Evolutionary conservation across 1,139 yeast genomes (phyloP), one percentile per base, ranked within the genome.

Genomic region (Candida tunisiensis): DNA sequence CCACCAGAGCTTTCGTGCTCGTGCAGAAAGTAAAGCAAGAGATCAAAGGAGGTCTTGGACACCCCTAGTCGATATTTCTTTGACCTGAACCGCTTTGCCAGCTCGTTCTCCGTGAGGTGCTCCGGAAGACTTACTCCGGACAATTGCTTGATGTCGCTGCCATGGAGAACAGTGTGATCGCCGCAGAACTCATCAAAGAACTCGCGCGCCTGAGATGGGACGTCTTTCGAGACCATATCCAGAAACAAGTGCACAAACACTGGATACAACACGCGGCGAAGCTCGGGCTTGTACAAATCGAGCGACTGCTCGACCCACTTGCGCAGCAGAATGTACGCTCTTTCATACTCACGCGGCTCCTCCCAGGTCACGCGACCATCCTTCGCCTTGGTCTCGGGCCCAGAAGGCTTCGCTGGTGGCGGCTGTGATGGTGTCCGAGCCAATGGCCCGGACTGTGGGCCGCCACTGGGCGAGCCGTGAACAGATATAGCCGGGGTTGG

Each of bases 1-100:
- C 98, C 98, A 21, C 96, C 96, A 29, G 74, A 74, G 6, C 80
- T 78, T 51, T 83, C 96, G 45, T 82, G 80, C 45, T 88, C 96
- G 47, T 82, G 93, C 32, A 91, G 55, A 41, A 83, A 88, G 48
- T 80, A 80, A 28, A 91, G 59, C 39, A 88, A 62, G 39, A 88
- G 57, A 45, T 83, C 91, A 44, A 88, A 64, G 3, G 93, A 71
- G 1, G 95, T 83, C 36, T 79, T 74, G 9, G 94, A 77, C 24
- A 88, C 73, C 26, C 70, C 65, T 15, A 88, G 61, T 31, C 70
- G 62, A 51, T 83, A 88, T 45, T 78, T 75, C 53, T 77, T 70
- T 24, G 63, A 59, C 37, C 79, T 60, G 51, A 75, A 85, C 7
- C 77, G 69, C 41, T 69, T 65, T 3, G 95, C 93, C 39, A 79